Conservation (phyloP, 768 basidiomycete genomes). For the Kwoniella heveanensis region DNA sequence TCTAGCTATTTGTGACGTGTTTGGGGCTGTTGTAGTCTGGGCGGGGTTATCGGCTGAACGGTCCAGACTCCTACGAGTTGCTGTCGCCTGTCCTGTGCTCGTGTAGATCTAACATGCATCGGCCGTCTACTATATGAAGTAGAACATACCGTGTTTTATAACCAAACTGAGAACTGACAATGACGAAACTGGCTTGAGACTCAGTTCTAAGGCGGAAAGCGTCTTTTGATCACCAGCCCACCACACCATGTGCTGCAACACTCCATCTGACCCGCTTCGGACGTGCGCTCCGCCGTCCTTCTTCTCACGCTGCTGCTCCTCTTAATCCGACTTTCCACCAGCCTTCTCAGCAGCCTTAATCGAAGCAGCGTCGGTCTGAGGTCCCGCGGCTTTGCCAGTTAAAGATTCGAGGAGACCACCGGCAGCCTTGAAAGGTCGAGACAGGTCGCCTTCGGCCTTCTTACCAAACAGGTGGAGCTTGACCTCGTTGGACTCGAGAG, state of each 20-base stretch:
- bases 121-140: background rate
- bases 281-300: too few species aligned
- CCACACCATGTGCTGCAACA: too few species aligned
- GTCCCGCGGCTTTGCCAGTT: constrained; percentile 62
- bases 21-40: too few species aligned
- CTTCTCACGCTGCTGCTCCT: background rate
- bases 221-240: too few species aligned
- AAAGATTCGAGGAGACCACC: constrained; percentile 64
- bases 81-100: too few species aligned
- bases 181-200: background rate
- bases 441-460: constrained; percentile 78
- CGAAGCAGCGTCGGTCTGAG: constrained; percentile 80
- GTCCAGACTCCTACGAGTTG: too few species aligned
- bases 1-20: too few species aligned
- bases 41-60: too few species aligned
- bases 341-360: constrained; percentile 88
- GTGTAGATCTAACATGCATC: background rate
- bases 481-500: constrained; percentile 66
- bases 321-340: constrained; percentile 56
- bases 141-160: background rate
- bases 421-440: constrained; percentile 80
- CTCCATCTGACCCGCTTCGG: too few species aligned
- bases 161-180: background rate
- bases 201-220: too few species aligned
- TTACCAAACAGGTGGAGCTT: constrained; percentile 79